A percentile compares a stretch with the other conserved stretches of the same genome.
phyloP scores from a whole-genome alignment of 2,329 filamentous ascomycete species.

The Cercospora sp. region DNA sequence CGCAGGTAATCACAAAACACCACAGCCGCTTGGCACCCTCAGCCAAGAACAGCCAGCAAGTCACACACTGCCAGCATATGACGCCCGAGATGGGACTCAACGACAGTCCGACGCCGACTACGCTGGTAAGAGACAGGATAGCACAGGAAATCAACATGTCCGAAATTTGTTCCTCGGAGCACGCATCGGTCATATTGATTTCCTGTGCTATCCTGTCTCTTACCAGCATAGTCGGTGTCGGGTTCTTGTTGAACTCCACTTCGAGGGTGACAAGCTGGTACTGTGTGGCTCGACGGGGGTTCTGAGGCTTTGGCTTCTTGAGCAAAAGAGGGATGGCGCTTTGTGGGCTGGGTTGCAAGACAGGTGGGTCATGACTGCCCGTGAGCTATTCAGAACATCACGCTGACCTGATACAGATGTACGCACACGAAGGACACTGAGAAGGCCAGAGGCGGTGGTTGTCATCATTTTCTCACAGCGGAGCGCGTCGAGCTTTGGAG shows the following conservation, averaged over 20 bases:
- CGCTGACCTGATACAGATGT: too few relatives aligned
- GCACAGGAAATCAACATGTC: constrained; percentile 99
- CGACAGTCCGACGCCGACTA: constrained; percentile 97
- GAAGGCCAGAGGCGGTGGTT: too few relatives aligned
- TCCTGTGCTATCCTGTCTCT: constrained; percentile 89
- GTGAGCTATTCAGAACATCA: too few relatives aligned
- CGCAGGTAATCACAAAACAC: not conserved
- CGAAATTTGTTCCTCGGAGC: constrained; percentile 51
- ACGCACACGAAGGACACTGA: too few relatives aligned
- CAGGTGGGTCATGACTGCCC: too few relatives aligned
- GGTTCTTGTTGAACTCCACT: constrained; percentile 98
- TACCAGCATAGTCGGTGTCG: constrained; percentile 88
- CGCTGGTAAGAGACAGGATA: constrained; percentile 84
- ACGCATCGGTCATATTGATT: constrained; percentile 95
- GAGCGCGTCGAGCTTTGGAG: too few relatives aligned
- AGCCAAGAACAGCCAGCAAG: constrained; percentile 90
- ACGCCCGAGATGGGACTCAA: constrained; percentile 96
- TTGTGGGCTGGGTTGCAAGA: too few relatives aligned
- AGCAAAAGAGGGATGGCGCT: too few relatives aligned
- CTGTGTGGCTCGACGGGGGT: constrained; percentile 92
- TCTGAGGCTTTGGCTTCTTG: constrained; percentile 74
- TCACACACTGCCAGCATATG: constrained; percentile 91
- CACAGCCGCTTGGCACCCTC: constrained; percentile 89
- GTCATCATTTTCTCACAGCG: too few relatives aligned
- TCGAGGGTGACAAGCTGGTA: constrained; percentile 92